Percentiles rank a stretch among this genome's conserved stretches.
phyloP scores from a whole-genome alignment of 2,329 filamentous ascomycete species.

The Fusarium aywerte region DNA sequence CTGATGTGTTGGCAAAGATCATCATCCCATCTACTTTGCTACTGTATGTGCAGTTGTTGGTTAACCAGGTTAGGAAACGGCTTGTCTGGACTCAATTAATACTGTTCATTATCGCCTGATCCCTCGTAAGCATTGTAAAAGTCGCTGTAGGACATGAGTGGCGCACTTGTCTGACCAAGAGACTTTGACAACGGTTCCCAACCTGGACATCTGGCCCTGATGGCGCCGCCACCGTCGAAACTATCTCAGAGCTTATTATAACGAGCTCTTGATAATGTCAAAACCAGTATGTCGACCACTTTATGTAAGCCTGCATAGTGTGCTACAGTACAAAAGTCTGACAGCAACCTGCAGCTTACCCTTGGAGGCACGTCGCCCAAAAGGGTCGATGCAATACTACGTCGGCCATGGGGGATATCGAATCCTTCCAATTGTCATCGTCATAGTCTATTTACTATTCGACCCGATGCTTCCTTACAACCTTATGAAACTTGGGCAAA shows the following conservation, averaged over 20 bases:
- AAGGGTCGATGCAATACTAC: constrained; percentile 8
- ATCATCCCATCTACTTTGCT: background rate
- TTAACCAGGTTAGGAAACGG: no score
- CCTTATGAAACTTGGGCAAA: no score
- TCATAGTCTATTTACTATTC: background rate
- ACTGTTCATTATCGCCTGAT: background rate
- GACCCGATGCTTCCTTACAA: no score
- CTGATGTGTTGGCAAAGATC: background rate
- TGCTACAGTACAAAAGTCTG: background rate
- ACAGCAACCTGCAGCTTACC: constrained; percentile 2
- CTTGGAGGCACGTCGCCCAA: background rate
- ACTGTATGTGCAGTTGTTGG: background rate
- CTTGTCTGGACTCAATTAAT: background rate
- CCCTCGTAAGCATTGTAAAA: background rate
- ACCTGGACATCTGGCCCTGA: background rate
- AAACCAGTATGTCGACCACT: background rate
- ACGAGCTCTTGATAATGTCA: background rate
- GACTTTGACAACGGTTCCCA: background rate
- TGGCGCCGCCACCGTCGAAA: constrained; percentile 6
- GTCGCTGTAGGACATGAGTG: background rate
- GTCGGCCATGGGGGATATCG: background rate
- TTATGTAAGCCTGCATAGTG: background rate
- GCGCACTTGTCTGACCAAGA: background rate
- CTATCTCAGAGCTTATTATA: background rate
- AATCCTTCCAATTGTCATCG: background rate